Base-by-base conservation (phyloP, 225 moss, liverwort and hornwort species). In the Pseudoscleropodium purum region DNA sequence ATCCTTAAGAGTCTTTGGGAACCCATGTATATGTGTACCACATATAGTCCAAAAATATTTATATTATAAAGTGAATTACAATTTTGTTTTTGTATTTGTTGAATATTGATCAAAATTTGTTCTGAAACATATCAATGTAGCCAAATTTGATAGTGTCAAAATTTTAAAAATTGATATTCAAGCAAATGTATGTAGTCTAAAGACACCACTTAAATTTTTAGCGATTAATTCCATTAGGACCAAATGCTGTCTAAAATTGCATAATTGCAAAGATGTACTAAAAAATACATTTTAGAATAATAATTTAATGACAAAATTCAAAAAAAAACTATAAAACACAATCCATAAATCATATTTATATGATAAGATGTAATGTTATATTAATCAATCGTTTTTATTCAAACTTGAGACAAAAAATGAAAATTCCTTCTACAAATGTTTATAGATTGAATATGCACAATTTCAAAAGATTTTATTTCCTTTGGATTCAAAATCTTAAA, bases 201-300 rank as follows among this genome's bases (percentile, higher is more conserved):
- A 39, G 7, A 20, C 1, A 4, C 13, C 13, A 39, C 7, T 24
- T 4, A 70, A 39, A 39, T 7, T 24, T 24, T 70, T 39, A 70
- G 39, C 0, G 0, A 24, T 7, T 39, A 39, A 13, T 7, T 1
- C 8, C 4, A 39, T n/a, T 10, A n/a, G 13, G 12, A 23, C 21
- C 6, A n/a, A 5, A 13, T 23, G 20, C 13, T 21, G 4, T 21
- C 11, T 1, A 69, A 69, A 13, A 68, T 69, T 68, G 23, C 21
- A 20, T 21, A 69, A 25, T 70, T 39, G 15, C 26, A 72, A 41
- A 41, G 2, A 70, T 24, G 14, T 39, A 24, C 7, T 14, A 70
- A 39, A 5, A 69, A 39, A 39, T 25, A 39, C 1, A 72, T 25
- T 6, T 25, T 8, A 25, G 70, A 26, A 72, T 72, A 39, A 39